Evolutionary conservation across 768 basidiomycete species (phyloP).

Genomic region (Cystobasidium onofrii): DNA sequence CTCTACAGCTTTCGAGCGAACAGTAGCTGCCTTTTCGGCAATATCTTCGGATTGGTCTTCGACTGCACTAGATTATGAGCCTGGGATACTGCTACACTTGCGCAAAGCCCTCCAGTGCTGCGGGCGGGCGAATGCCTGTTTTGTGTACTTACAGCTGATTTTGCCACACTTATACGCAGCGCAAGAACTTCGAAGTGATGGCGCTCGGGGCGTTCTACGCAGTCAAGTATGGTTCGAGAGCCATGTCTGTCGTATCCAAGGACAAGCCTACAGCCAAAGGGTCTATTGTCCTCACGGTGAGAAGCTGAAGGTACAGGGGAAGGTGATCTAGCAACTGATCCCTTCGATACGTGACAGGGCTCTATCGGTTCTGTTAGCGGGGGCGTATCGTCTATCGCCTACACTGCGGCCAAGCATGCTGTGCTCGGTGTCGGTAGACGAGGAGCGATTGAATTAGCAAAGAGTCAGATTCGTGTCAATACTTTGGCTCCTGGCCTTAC

Average conservation of each 20-base stretch:
- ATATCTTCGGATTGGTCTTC: no score
- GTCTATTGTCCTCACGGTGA: background rate
- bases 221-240: constrained; percentile 1
- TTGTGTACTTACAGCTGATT: background rate
- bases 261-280: background rate
- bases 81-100: no score
- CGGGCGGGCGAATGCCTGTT: no score
- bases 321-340: no score
- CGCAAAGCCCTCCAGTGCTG: no score
- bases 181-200: background rate
- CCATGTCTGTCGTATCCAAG: background rate
- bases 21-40: no score
- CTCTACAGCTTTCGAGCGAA: no score
- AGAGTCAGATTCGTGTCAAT: background rate
- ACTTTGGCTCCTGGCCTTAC: background rate
- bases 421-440: background rate
- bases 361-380: background rate
- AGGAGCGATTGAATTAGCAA: background rate
- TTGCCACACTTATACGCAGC: background rate
- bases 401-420: background rate
- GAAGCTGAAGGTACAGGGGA: background rate
- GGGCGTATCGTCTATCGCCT: background rate
- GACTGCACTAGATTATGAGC: no score
- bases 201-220: background rate
- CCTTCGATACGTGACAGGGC: background rate